phyloP scores from a whole-genome alignment of 257 asterid species.

The Nicotiana attenuata region DNA sequence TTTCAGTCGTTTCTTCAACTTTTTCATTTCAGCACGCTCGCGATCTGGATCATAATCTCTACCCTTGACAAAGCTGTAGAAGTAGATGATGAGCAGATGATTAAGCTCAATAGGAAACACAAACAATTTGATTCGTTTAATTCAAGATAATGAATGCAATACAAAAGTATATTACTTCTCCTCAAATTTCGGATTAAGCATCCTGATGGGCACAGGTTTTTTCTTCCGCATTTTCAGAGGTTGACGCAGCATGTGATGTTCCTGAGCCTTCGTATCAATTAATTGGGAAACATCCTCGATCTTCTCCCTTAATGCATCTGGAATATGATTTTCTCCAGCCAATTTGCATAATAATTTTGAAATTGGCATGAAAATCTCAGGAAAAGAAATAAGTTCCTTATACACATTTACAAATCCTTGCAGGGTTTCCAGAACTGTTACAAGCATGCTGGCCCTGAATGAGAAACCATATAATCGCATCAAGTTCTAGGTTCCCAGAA shows the following conservation, averaged over 20 bases:
- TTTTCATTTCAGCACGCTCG: constrained; percentile 69
- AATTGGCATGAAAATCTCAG: constrained; percentile 76
- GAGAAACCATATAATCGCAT: not conserved
- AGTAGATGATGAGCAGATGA: constrained; percentile 6
- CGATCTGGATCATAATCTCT: constrained; percentile 98
- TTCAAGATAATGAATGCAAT: not conserved
- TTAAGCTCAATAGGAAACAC: not conserved
- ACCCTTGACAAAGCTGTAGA: constrained; percentile 83
- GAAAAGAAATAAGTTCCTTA: constrained; percentile 60
- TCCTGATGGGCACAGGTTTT: constrained; percentile 47
- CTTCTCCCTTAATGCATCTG: constrained; percentile 50
- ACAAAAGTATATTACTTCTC: constrained; percentile 43
- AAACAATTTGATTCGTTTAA: not conserved
- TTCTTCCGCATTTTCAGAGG: constrained; percentile 68
- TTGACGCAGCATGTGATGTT: constrained; percentile 54
- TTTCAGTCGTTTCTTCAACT: constrained; percentile 51
- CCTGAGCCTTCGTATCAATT: constrained; percentile 50
- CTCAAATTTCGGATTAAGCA: constrained; percentile 81
- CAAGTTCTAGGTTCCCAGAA: not conserved
- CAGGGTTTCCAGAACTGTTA: constrained; percentile 52
- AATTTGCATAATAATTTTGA: constrained; percentile 43
- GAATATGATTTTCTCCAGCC: constrained; percentile 44
- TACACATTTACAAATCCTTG: constrained; percentile 54
- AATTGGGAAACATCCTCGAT: constrained; percentile 34
- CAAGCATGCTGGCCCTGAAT: constrained; percentile 67